Evolutionary conservation across 768 basidiomycete genomes (phyloP).

Genomic region (Auriscalpium vulgare): DNA sequence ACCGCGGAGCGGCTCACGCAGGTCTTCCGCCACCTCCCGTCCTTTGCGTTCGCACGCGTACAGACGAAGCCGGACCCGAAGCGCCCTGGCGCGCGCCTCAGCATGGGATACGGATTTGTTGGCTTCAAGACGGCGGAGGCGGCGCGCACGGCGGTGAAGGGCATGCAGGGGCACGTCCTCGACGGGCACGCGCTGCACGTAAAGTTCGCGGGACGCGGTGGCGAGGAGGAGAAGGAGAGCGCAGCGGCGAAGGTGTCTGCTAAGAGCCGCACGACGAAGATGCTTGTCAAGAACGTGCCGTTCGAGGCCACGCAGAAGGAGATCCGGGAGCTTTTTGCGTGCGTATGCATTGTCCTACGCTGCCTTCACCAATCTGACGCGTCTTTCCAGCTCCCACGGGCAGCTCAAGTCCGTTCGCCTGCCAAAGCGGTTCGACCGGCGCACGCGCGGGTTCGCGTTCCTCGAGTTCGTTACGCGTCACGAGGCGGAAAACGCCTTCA

Average conservation of each 20-base stretch:
- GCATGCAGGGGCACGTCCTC: slow-evolving; percentile 73
- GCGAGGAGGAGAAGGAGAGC: slow-evolving; percentile 44
- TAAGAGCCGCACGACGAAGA: slow-evolving; percentile 76
- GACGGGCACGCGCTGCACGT: slow-evolving; percentile 84
- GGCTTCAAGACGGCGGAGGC: slow-evolving; percentile 75
- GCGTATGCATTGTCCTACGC: slow-evolving; percentile 22
- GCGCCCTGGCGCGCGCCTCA: slow-evolving; percentile 50
- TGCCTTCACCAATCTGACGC: not conserved
- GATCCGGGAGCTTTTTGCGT: slow-evolving; percentile 84
- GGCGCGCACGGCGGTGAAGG: slow-evolving; percentile 67
- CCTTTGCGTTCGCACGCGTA: slow-evolving; percentile 80
- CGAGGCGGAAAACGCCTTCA: slow-evolving; percentile 87
- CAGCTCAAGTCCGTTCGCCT: slow-evolving; percentile 91
- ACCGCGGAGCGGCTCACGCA: slow-evolving; percentile 62
- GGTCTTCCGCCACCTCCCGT: slow-evolving; percentile 67
- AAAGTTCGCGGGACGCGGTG: slow-evolving; percentile 79
- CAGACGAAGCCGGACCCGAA: slow-evolving; percentile 90
- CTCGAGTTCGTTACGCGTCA: slow-evolving; percentile 85
- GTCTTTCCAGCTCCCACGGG: slow-evolving; percentile 62
- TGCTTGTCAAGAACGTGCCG: slow-evolving; percentile 97
- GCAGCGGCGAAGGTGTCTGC: slow-evolving; percentile 28
- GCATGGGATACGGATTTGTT: slow-evolving; percentile 96
- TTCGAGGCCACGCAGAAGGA: slow-evolving; percentile 96
- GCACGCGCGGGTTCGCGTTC: slow-evolving; percentile 93
- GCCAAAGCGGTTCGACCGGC: slow-evolving; percentile 84